Percentiles rank a stretch among this genome's conserved stretches.
Evolutionary conservation across 169 alveolate species (phyloP).

Genomic region (Plasmodium chabaudi): DNA sequence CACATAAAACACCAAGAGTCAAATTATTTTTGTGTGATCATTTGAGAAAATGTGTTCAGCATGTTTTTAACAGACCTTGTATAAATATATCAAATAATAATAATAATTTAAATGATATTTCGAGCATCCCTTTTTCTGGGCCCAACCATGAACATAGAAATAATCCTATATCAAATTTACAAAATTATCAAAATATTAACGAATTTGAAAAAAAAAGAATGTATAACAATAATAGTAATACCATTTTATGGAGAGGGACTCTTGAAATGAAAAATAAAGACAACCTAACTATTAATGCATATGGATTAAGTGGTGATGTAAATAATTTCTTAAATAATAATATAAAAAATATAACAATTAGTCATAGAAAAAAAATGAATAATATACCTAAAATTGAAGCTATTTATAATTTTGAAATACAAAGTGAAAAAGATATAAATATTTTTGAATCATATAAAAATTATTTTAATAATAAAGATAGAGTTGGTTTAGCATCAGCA

Average conservation of each 20-base stretch:
- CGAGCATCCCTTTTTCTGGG: neutral
- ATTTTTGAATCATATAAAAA: constrained; percentile 63
- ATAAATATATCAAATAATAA: neutral
- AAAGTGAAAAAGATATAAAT: constrained; percentile 44
- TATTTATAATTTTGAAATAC: constrained; percentile 60
- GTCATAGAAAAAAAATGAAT: constrained; percentile 74
- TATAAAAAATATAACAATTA: constrained; percentile 31
- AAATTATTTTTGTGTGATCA: constrained; percentile 82
- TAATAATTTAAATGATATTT: neutral
- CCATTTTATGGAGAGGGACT: constrained; percentile 47
- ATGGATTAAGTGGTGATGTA: constrained; percentile 46
- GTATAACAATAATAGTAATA: neutral
- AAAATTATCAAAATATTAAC: neutral
- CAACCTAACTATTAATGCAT: constrained; percentile 22
- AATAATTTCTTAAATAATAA: constrained; percentile 19
- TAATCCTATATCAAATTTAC: neutral
- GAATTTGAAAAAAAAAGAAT: constrained; percentile 1
- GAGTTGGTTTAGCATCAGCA: constrained; percentile 73
- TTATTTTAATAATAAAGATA: constrained; percentile 71
- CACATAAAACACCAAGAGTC: constrained; percentile 37
- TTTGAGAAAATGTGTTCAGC: constrained; percentile 82
- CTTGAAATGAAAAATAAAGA: constrained; percentile 72
- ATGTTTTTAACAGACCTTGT: constrained; percentile 79
- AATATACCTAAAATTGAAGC: constrained; percentile 50
- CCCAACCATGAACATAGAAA: constrained; percentile 9